Evolutionary conservation across 1,284 basidiomycete species (phyloP), one percentile per base, ranked within the genome.

Genomic region (Moesziomyces parantarcticus): DNA sequence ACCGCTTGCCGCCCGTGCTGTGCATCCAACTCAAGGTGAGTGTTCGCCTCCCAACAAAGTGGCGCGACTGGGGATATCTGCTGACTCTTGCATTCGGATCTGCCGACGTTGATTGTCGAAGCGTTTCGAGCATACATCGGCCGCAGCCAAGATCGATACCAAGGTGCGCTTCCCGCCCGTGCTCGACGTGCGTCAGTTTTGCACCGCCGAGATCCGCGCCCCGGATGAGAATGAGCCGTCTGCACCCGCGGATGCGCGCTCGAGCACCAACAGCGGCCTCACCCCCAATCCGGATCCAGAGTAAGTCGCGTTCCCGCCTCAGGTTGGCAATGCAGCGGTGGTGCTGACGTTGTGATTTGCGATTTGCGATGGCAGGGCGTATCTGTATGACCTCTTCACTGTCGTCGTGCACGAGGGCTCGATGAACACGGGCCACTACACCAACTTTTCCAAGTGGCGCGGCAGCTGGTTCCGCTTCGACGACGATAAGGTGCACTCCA

Each of bases 371-470:
- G 29, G 16, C 36, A 39, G 36, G 14, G 87, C 93, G 84, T 82
- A 78, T 48, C 54, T 77, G 6, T 97, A 97, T 83, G 92, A 97
- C 79, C 88, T 97, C 2, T 94, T 96, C 79, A 92, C 93, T 9
- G 93, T 97, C 34, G 91, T 97, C 63, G 94, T 94, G 68, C 95
- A 97, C 84, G 93, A 97, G 82, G 95, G 95, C 10, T 63, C 67
- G 40, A 90, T 98, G 79, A 91, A 95, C 84, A 97, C 94, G 63
- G 95, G 95, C 0, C 95, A 97, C 82, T 97, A 97, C 84, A 93
- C 91, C 26, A 92, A 91, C 83, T 94, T 88, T 80, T 90, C 91
- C 23, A 88, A 91, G 29, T 91, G 89, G 75, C 87, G 89, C 60
- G 89, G 92, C 70, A 70, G 54, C 45, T 97, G 94, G 94, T 96